phyloP scores from a whole-genome alignment of 495 filamentous ascomycete species.

The Hypoxylon intermedium region DNA sequence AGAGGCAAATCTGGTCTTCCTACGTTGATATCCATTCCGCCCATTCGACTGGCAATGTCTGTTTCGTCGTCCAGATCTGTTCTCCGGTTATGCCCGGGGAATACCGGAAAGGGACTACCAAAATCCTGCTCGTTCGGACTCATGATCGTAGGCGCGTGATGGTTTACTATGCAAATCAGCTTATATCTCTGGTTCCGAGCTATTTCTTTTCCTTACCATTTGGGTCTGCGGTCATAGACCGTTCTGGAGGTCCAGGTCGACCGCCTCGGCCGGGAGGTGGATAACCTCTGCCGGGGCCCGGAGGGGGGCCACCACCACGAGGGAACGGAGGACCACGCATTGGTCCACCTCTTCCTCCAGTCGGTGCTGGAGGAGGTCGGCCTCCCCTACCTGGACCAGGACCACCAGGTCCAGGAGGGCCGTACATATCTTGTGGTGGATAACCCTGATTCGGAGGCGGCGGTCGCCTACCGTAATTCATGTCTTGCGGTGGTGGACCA shows the following conservation, averaged over 20 bases:
- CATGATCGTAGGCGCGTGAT: slow-evolving; percentile 40
- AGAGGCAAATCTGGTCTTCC: slow-evolving; percentile 37
- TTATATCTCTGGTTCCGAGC: background rate
- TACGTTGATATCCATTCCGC: slow-evolving; percentile 62
- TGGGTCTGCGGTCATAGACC: slow-evolving; percentile 42
- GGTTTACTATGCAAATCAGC: slow-evolving; percentile 42
- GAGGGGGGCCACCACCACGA: slow-evolving; percentile 45
- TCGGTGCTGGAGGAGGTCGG: slow-evolving; percentile 45
- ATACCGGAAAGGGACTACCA: slow-evolving; percentile 73
- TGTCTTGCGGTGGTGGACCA: slow-evolving; percentile 51
- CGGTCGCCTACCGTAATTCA: slow-evolving; percentile 56
- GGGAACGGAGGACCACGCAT: slow-evolving; percentile 50
- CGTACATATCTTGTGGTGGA: slow-evolving; percentile 59
- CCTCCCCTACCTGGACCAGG: slow-evolving; percentile 51
- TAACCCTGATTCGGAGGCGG: slow-evolving; percentile 58
- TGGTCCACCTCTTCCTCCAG: slow-evolving; percentile 51
- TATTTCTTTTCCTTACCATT: slow-evolving; percentile 40
- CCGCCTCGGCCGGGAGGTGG: slow-evolving; percentile 49
- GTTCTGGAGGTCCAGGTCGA: slow-evolving; percentile 47
- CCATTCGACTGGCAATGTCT: slow-evolving; percentile 63
- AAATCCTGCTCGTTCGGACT: slow-evolving; percentile 60
- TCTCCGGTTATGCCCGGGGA: slow-evolving; percentile 60
- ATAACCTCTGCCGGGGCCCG: slow-evolving; percentile 49
- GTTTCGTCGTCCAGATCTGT: slow-evolving; percentile 54
- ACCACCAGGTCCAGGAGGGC: slow-evolving; percentile 49